These are phyloP conservation scores for Gracilariopsis chorda DNA, from an alignment of 23 red algal species.

Conservation along the genomic window DNA sequence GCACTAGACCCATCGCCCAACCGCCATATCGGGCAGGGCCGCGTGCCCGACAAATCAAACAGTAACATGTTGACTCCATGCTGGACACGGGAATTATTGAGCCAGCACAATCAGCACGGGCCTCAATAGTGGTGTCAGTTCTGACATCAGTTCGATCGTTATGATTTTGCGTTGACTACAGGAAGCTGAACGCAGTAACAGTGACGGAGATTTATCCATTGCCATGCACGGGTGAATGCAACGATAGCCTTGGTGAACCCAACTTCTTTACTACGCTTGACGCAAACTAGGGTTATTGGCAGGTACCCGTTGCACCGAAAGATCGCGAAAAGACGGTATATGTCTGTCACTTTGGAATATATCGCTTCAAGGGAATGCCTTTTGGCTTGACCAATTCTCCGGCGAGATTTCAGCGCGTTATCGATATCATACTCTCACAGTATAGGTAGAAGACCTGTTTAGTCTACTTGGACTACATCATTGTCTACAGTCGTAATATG, in stretches of 20 bases:
- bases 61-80: not conserved
- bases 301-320: not conserved
- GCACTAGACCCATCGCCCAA: not conserved
- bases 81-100: not conserved
- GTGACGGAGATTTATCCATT: not conserved
- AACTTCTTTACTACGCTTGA: not conserved
- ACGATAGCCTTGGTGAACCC: not conserved
- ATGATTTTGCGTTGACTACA: constrained; percentile 19
- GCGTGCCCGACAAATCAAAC: not conserved
- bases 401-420: constrained; percentile 2
- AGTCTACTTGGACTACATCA: constrained; percentile 24
- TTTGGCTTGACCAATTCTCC: constrained; percentile 27
- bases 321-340: constrained; percentile 19
- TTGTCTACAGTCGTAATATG: not conserved
- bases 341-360: not conserved
- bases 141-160: not conserved
- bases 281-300: not conserved
- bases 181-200: not conserved
- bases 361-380: not conserved
- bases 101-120: not conserved
- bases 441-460: not conserved
- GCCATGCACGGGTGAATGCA: not conserved
- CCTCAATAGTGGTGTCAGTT: not conserved
- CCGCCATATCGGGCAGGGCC: not conserved
- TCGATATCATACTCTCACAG: constrained; percentile 20